Percentiles rank a stretch among this genome's conserved stretches.
These are phyloP conservation scores for Colletotrichum siamense DNA, from an alignment of 2,329 filamentous ascomycete genomes.

Conservation along the genomic window DNA sequence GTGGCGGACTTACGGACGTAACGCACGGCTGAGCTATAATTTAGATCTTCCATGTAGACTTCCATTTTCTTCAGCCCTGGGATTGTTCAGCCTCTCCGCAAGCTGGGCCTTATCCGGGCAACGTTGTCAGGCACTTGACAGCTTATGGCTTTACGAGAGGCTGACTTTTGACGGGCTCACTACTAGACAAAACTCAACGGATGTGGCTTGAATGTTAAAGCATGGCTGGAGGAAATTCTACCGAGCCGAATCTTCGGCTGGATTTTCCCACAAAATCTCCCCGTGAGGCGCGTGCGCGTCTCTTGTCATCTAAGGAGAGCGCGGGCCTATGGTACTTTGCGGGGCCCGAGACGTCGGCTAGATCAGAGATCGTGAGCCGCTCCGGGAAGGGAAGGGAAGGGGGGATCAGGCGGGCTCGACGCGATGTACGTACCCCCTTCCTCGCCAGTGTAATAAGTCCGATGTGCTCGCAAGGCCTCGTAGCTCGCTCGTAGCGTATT, in stretches of 20 bases:
- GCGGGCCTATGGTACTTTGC: constrained; percentile 5
- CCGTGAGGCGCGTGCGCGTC: background rate
- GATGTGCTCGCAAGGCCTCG: background rate
- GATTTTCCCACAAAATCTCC: background rate
- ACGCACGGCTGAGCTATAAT: background rate
- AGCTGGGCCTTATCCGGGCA: background rate
- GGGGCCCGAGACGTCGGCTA: constrained; percentile 17
- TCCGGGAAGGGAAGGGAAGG: background rate
- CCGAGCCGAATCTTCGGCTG: background rate
- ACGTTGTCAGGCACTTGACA: background rate
- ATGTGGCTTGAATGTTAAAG: background rate
- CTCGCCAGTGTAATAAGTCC: background rate
- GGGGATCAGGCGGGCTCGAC: background rate
- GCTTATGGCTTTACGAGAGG: background rate
- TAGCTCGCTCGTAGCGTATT: background rate
- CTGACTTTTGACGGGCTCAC: background rate
- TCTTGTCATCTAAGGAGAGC: background rate
- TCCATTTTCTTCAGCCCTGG: background rate
- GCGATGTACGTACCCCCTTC: background rate
- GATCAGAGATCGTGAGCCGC: constrained; percentile 22
- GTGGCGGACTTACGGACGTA: background rate
- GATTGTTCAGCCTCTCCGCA: background rate
- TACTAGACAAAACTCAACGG: background rate
- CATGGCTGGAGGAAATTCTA: background rate
- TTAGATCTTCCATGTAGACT: background rate